These are phyloP conservation scores for Alternaria rosae DNA, from an alignment of 2,329 filamentous ascomycete species.

Conservation along the genomic window DNA sequence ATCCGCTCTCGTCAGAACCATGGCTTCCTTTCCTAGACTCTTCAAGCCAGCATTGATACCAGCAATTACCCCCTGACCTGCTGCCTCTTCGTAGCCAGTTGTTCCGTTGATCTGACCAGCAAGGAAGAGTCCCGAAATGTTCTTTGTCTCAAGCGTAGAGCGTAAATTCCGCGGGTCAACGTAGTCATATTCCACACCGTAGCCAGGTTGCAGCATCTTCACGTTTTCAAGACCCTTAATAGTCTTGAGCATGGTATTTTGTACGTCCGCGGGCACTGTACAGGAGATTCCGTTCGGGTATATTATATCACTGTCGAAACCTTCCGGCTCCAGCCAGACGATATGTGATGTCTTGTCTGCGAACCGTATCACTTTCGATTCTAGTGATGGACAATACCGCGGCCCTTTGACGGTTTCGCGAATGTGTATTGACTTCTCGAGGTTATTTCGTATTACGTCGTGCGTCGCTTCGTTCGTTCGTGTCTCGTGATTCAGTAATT, in stretches of 20 bases:
- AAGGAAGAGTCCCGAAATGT: constrained; percentile 85
- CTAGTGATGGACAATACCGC: constrained; percentile 92
- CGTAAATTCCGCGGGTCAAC: constrained; percentile 89
- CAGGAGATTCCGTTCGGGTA: constrained; percentile 98
- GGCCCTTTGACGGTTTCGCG: constrained; percentile 93
- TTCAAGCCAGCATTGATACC: constrained; percentile 93
- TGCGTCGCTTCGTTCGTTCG: constrained; percentile 86
- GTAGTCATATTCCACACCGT: constrained; percentile 98
- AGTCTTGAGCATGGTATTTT: constrained; percentile 83
- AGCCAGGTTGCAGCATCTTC: constrained; percentile 91
- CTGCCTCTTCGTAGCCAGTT: constrained; percentile 97
- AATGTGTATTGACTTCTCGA: constrained; percentile 97
- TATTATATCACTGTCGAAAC: constrained; percentile 85
- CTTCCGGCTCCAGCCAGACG: constrained; percentile 97
- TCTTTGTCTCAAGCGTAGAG: constrained; percentile 92
- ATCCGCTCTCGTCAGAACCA: constrained; percentile 80
- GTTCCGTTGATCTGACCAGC: constrained; percentile 98
- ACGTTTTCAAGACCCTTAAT: constrained; percentile 89
- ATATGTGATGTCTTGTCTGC: constrained; percentile 81
- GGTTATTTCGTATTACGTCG: constrained; percentile 81
- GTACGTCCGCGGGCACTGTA: constrained; percentile 89
- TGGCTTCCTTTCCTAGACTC: constrained; percentile 68
- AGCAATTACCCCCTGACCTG: constrained; percentile 89
- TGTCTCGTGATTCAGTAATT: constrained; percentile 86
- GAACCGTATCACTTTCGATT: constrained; percentile 93